Evolutionary conservation across 1,284 basidiomycete genomes (phyloP).

Genomic region (Melanopsichium pennsylvanicum): DNA sequence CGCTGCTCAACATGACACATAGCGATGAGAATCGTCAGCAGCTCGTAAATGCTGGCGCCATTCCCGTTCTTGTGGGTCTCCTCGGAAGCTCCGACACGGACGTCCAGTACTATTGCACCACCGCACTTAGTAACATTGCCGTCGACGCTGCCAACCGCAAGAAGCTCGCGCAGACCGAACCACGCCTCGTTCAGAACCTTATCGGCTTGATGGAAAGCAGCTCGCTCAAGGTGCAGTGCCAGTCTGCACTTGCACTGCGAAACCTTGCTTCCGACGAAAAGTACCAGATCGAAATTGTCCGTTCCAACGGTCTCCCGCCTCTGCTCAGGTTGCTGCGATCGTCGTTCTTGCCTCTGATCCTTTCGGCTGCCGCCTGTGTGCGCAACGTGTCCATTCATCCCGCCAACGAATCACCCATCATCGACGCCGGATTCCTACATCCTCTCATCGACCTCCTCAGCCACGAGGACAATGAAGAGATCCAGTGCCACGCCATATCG

Average conservation of each 20-base stretch:
- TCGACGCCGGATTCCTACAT: constrained; percentile 95
- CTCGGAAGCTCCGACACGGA: constrained; percentile 97
- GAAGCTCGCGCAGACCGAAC: constrained; percentile 93
- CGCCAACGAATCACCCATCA: constrained; percentile 97
- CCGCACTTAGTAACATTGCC: constrained; percentile 96
- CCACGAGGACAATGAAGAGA: constrained; percentile 98
- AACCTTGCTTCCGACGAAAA: constrained; percentile 99
- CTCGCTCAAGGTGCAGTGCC: constrained; percentile 98
- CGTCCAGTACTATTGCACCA: constrained; percentile 99
- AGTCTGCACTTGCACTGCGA: constrained; percentile 92
- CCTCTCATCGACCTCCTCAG: constrained; percentile 94
- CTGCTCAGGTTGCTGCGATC: constrained; percentile 94
- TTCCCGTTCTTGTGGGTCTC: constrained; percentile 93
- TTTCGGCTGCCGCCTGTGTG: constrained; percentile 97
- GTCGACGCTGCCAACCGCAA: constrained; percentile 76
- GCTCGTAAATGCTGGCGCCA: constrained; percentile 96
- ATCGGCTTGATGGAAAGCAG: constrained; percentile 97
- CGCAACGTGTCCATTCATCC: constrained; percentile 99
- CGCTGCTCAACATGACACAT: constrained; percentile 98
- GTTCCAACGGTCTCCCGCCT: constrained; percentile 89
- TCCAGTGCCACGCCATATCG: constrained; percentile 99
- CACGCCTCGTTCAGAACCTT: constrained; percentile 91
- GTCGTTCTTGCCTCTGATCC: constrained; percentile 96
- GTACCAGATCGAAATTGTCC: constrained; percentile 98
- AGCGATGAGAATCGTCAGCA: constrained; percentile 96